phyloP scores from a whole-genome alignment of 2,329 filamentous ascomycete genomes.

The Pestalotiopsis fici region DNA sequence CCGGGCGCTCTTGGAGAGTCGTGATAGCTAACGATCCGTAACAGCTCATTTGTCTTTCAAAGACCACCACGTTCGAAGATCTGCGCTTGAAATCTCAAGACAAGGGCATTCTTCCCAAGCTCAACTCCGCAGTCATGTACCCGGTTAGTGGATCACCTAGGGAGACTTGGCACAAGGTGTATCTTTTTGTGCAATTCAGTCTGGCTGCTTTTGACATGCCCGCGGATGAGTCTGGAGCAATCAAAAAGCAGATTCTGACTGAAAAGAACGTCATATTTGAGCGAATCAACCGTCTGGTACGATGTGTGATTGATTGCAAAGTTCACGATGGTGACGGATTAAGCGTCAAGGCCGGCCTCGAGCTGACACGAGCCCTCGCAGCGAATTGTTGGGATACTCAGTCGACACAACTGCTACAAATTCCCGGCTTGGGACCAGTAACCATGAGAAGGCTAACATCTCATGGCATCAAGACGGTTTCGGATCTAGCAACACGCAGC shows the following conservation, averaged over 20 bases:
- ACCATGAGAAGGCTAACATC: conserved; percentile 73
- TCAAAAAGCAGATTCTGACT: conserved; percentile 55
- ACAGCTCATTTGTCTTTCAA: conserved; percentile 46
- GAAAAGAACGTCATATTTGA: conserved; percentile 69
- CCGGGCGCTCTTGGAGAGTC: neutral
- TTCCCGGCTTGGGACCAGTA: conserved; percentile 75
- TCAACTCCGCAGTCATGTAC: conserved; percentile 75
- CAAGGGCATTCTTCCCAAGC: conserved; percentile 66
- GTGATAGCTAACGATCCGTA: conserved; percentile 7
- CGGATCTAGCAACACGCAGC: conserved; percentile 67
- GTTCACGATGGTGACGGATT: conserved; percentile 61
- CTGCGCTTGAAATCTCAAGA: conserved; percentile 72
- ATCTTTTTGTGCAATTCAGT: conserved; percentile 74
- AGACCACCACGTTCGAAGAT: conserved; percentile 73
- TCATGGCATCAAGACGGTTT: conserved; percentile 71
- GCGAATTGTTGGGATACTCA: conserved; percentile 82
- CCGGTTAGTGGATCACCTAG: conserved; percentile 69
- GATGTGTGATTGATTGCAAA: conserved; percentile 78
- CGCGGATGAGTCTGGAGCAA: conserved; percentile 55
- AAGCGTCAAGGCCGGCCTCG: conserved; percentile 68
- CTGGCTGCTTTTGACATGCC: conserved; percentile 68
- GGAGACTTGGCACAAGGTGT: conserved; percentile 72
- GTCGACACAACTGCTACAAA: conserved; percentile 78
- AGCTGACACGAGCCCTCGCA: conserved; percentile 75
- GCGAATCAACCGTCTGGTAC: conserved; percentile 67